phyloP scores from a whole-genome alignment of 1,284 basidiomycete species.

The Tausonia pullulans region DNA sequence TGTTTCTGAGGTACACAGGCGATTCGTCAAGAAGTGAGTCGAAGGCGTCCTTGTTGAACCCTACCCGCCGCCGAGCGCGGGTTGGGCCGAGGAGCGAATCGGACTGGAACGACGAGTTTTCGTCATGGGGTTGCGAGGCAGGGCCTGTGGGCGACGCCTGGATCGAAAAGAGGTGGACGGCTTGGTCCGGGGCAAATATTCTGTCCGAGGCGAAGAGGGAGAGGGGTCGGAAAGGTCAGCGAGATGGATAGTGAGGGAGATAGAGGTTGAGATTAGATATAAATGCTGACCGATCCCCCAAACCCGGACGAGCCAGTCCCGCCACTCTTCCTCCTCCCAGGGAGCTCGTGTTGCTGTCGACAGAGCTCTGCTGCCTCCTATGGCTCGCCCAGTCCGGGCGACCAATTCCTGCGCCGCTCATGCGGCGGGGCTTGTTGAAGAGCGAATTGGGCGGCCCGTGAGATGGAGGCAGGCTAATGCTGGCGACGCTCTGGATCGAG shows the following conservation, averaged over 20 bases:
- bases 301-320: neutral
- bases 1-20: neutral
- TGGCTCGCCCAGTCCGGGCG: slow-evolving; percentile 6
- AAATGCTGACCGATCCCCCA: neutral
- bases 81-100: neutral
- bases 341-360: neutral
- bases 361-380: slow-evolving; percentile 2
- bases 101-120: neutral
- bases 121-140: no score
- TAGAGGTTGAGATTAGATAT: no score
- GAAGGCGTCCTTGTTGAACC: neutral
- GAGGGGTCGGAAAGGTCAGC: neutral
- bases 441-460: slow-evolving; percentile 3
- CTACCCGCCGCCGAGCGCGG: no score
- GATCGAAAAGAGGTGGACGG: slow-evolving; percentile 10
- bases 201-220: neutral
- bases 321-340: neutral
- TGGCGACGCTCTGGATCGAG: neutral
- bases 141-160: slow-evolving; percentile 4
- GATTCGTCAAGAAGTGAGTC: neutral
- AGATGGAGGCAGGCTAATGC: neutral
- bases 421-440: slow-evolving; percentile 1
- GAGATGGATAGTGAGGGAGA: neutral
- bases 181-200: slow-evolving; percentile 11
- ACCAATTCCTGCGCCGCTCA: neutral